Evolutionary conservation across 768 basidiomycete species (phyloP), one percentile per base, ranked within the genome.

Genomic region (Dacryopinax spathularia): DNA sequence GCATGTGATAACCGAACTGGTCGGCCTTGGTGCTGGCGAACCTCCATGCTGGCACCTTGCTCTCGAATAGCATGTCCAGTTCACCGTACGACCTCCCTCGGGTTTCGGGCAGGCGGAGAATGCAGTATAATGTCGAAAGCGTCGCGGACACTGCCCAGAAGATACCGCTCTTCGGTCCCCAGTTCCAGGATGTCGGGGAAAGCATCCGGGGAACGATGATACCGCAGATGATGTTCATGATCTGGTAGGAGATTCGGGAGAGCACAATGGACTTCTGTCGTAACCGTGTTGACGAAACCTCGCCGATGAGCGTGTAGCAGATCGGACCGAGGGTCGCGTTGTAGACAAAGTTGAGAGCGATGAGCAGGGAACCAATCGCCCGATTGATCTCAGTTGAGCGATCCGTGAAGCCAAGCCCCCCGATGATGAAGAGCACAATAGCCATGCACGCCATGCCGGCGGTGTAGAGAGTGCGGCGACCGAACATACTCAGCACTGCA

Each of bases 1-100:
- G 20, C 27, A 59, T 37, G 56, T 25, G 31, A 37, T 31, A 60
- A 15, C 39, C 33, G 56, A 33, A 62, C 44, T 62, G 67, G 61
- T 67, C 69, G 60, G 71, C 71, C 29, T 72, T 65, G 39, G 73
- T 73, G 27, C 65, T 63, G 16, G 64, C 61, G 70, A 75, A 75
- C 60, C 70, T 68, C 64, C 73, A 68, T 15, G 73, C 75, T 4
- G 73, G 65, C 16, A 77, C 67, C 3, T 65, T 60, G 37, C 72
- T 61, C 64, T 75, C 73, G 65, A 77, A 77, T 36, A 77, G 69
- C 33, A 76, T 44, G 66, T 76, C 75, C 60, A 77, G 68, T 65
- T 78, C 76, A 25, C 72, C 71, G 63, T 71, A 73, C 0, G 33
- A 29, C 10, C 43, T 33, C 22, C 33, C 34, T 20, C 36, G 60